Conservation (phyloP, 2,329 filamentous ascomycete genomes). For the Nemania diffusa region DNA sequence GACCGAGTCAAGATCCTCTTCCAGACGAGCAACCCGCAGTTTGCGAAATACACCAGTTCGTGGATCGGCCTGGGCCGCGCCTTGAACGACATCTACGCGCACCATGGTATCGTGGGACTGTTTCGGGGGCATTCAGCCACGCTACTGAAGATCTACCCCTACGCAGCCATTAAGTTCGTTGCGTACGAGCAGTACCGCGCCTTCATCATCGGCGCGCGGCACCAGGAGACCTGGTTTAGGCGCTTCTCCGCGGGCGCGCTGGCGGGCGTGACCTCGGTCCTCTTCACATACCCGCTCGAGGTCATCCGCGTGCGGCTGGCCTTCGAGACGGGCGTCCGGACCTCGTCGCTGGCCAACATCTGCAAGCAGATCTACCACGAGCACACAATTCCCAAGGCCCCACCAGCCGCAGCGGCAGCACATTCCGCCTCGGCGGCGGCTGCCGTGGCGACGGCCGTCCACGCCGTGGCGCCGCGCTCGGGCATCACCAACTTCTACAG, state of each 20-base stretch:
- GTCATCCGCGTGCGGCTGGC: constrained; percentile 91
- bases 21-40: constrained; percentile 93
- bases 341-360: constrained; percentile 78
- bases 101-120: constrained; percentile 79
- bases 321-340: constrained; percentile 87
- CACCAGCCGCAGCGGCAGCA: constrained; percentile 48
- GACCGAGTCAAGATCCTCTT: constrained; percentile 99
- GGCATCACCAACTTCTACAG: constrained; percentile 94
- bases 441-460: constrained; percentile 58
- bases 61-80: constrained; percentile 87
- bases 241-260: constrained; percentile 78
- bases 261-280: constrained; percentile 89
- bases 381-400: constrained; percentile 59
- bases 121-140: constrained; percentile 97
- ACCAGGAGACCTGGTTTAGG: constrained; percentile 82
- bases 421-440: constrained; percentile 45
- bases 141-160: constrained; percentile 92
- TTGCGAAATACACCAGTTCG: constrained; percentile 89
- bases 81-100: constrained; percentile 82
- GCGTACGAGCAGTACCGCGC: constrained; percentile 96
- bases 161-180: constrained; percentile 97
- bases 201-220: constrained; percentile 72
- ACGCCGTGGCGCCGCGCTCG: constrained; percentile 66
- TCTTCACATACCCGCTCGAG: constrained; percentile 95
- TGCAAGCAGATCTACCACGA: constrained; percentile 90